Base-by-base conservation (phyloP, 495 filamentous ascomycete genomes). In the Neurospora sp. region DNA sequence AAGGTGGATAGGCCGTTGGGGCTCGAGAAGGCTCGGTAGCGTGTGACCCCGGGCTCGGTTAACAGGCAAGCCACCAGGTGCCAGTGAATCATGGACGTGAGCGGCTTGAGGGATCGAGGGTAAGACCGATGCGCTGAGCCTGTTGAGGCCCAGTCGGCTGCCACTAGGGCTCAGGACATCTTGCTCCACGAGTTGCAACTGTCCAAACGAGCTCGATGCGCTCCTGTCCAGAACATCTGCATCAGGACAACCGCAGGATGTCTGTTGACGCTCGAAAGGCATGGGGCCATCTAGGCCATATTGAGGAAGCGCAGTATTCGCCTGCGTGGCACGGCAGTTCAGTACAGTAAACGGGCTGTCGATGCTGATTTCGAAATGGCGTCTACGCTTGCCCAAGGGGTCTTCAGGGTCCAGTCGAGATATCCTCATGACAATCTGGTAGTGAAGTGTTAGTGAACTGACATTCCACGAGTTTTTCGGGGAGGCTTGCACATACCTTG, bases 291-390 rank as follows among this genome's bases (percentile, higher is more conserved):
- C 85, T 9, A 89, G 87, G 20, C 88, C 87, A 77, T 99, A 99
- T 23, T 92, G 92, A 1, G 96, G 96, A 16, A 99, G 88, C 38
- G 90, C 88, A 23, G 92, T 96, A 81, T 98, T 98, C 31, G 93
- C 93, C 79, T 94, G 91, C 1, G 94, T 96, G 10, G 96, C 96
- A 69, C 90, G 93, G 83, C 96, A 99, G 74, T 94, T 95, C 31
- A 99, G 92, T 44, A 98, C 92, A 75, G 97, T 94, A 79, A 98
- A 96, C 10, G 96, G 96, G 16, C 94, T 97, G 83, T 99, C 96
- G 76, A 99, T 99, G 73, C 96, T 98, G 75, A 99, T 99, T 80
- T 99, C 96, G 74, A 98, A 99, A 80, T 98, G 96, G 35, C 96
- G 89, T 69, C 96, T 89, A 71, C 94, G 96, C 76, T 84, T 86